Percentiles rank a stretch among this genome's conserved stretches.
phyloP scores from a whole-genome alignment of 345 rosid genomes.

The Camelina sativa region DNA sequence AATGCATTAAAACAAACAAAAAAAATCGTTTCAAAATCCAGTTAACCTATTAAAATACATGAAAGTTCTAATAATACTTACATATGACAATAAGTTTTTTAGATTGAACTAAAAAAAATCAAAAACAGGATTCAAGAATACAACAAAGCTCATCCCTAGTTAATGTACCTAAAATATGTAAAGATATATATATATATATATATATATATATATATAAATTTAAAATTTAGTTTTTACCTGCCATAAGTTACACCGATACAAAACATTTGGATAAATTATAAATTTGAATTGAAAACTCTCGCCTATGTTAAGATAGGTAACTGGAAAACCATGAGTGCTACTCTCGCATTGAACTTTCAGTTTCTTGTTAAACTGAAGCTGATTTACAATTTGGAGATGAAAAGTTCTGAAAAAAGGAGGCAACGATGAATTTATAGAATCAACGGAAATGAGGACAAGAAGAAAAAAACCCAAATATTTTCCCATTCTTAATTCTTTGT shows the following conservation, averaged over 20 bases:
- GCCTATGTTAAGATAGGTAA: conserved; percentile 25
- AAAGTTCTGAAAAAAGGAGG: neutral
- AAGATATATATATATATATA: neutral
- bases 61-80: no score
- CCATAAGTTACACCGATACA: conserved; percentile 33
- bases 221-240: conserved; percentile 12
- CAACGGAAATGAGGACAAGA: neutral
- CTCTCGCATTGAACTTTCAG: conserved; percentile 30
- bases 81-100: no score
- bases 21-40: neutral
- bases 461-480: neutral
- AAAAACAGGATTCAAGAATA: neutral
- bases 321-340: conserved; percentile 27
- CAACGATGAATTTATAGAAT: neutral
- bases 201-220: no score
- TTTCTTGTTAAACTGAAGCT: conserved; percentile 19
- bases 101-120: no score
- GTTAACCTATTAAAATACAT: neutral
- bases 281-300: conserved; percentile 28
- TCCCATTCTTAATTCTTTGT: neutral
- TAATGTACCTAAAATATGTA: neutral
- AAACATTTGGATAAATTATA: neutral
- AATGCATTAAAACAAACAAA: no score
- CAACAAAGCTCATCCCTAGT: neutral
- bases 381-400: conserved; percentile 28